Percentiles rank a stretch among this genome's conserved stretches.
Evolutionary conservation across 108 stramenopile genomes (phyloP).

Genomic region (Cyclotella kingstonii): DNA sequence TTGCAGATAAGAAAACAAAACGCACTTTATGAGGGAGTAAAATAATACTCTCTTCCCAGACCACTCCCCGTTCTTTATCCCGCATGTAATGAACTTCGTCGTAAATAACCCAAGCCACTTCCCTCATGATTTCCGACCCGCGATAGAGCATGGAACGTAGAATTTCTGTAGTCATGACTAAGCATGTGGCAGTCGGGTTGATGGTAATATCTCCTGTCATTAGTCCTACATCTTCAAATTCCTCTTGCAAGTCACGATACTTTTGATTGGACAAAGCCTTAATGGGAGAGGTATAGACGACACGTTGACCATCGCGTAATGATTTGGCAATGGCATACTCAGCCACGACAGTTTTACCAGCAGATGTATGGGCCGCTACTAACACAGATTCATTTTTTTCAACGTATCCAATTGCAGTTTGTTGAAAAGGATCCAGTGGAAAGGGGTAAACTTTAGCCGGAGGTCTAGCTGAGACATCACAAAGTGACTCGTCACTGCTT

Average conservation of each 20-base stretch:
- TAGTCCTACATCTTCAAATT: constrained; percentile 93
- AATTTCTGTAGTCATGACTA: constrained; percentile 99
- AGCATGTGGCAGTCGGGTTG: constrained; percentile 91
- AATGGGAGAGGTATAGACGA: constrained; percentile 99
- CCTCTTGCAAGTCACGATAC: constrained; percentile 95
- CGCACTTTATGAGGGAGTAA: constrained; percentile 89
- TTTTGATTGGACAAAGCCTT: constrained; percentile 99
- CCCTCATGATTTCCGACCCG: constrained; percentile 96
- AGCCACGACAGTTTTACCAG: constrained; percentile 90
- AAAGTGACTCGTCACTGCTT: neutral
- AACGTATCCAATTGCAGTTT: constrained; percentile 88
- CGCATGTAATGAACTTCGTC: constrained; percentile 99
- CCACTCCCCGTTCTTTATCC: constrained; percentile 88
- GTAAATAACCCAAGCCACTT: constrained; percentile 97
- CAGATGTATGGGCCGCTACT: constrained; percentile 94
- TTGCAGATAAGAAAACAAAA: constrained; percentile 97
- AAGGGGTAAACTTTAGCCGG: constrained; percentile 96
- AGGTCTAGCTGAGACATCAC: constrained; percentile 28
- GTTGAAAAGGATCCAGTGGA: constrained; percentile 95
- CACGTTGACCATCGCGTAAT: constrained; percentile 89
- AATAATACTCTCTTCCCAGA: constrained; percentile 97
- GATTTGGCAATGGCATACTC: constrained; percentile 98
- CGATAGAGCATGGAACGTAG: constrained; percentile 98
- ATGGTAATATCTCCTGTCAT: constrained; percentile 99
- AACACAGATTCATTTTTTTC: constrained; percentile 93